Percentiles rank a stretch among this genome's conserved stretches.
Conservation (phyloP, 1,139 yeast genomes). For the Yamadazyma friedrichii region DNA sequence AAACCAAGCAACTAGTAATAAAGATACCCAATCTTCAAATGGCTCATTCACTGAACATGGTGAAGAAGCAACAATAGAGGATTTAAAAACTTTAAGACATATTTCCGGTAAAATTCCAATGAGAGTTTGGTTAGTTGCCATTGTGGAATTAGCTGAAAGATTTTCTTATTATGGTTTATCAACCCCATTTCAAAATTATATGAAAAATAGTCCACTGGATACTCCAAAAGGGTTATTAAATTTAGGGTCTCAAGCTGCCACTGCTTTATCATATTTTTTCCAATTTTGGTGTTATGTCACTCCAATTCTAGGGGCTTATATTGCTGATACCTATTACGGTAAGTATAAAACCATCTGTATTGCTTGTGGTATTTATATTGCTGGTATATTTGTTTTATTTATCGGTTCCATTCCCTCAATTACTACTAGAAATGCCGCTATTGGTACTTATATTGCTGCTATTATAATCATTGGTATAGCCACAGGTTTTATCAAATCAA, state of each 20-base stretch:
- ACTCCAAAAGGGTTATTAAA: constrained; percentile 61
- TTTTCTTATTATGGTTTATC: constrained; percentile 81
- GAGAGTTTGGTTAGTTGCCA: constrained; percentile 68
- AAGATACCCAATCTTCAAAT: not conserved
- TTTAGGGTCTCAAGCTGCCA: constrained; percentile 63
- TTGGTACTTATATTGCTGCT: constrained; percentile 57
- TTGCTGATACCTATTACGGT: constrained; percentile 76
- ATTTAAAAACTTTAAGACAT: constrained; percentile 40
- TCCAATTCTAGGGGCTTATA: constrained; percentile 74
- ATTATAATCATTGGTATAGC: constrained; percentile 73
- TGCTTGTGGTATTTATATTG: constrained; percentile 57
- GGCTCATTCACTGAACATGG: constrained; percentile 18
- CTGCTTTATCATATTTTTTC: constrained; percentile 73
- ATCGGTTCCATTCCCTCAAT: constrained; percentile 70
- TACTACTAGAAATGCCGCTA: constrained; percentile 43
- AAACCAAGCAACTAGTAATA: not conserved
- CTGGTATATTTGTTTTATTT: constrained; percentile 65
- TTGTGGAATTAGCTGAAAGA: constrained; percentile 80
- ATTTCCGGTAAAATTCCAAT: constrained; percentile 40
- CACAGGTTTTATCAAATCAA: constrained; percentile 81
- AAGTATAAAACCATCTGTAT: constrained; percentile 66
- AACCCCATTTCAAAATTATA: constrained; percentile 76
- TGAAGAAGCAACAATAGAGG: constrained; percentile 37
- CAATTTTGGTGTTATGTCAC: constrained; percentile 84
- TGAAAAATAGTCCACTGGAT: constrained; percentile 52